A percentile compares a stretch with the other conserved stretches of the same genome.
Evolutionary conservation across 768 basidiomycete species (phyloP).

Genomic region (Lactarius indigo): DNA sequence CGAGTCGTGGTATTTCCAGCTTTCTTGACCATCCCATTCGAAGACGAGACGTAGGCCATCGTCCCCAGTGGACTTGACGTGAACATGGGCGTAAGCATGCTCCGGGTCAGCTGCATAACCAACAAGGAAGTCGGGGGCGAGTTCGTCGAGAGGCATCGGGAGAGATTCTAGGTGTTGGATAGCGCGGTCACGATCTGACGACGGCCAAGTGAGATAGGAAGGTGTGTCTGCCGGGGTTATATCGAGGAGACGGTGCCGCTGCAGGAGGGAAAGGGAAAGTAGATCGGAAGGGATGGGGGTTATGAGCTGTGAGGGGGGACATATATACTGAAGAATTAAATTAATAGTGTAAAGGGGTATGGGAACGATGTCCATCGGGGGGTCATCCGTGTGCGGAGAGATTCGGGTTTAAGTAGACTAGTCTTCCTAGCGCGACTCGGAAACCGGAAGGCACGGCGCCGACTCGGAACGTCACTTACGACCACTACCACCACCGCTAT

Average conservation of each 20-base stretch:
- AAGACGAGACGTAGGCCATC: conserved; percentile 59
- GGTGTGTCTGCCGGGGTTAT: conserved; percentile 47
- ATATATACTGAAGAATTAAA: conserved; percentile 55
- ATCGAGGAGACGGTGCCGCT: conserved; percentile 62
- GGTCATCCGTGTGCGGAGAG: not conserved
- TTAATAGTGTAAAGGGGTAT: conserved; percentile 41
- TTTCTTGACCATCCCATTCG: conserved; percentile 51
- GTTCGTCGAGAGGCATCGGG: conserved; percentile 31
- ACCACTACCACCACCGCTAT: not conserved
- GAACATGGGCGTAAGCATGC: conserved; percentile 24
- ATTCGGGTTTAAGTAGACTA: not conserved
- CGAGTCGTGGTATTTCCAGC: conserved; percentile 71
- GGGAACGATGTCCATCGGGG: conserved; percentile 36
- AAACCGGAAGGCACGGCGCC: not conserved
- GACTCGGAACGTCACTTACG: not conserved
- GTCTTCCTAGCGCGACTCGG: not conserved
- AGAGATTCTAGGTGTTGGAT: conserved; percentile 45
- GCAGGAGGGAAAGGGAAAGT: conserved; percentile 53
- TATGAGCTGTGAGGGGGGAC: conserved; percentile 45
- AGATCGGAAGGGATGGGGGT: conserved; percentile 57
- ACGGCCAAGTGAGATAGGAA: conserved; percentile 69
- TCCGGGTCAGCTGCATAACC: conserved; percentile 30
- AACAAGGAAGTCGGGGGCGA: conserved; percentile 46
- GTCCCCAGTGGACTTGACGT: conserved; percentile 36
- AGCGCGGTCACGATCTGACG: conserved; percentile 36